Base-by-base conservation (phyloP, 495 filamentous ascomycete species). In the Talaromyces thailandensis region DNA sequence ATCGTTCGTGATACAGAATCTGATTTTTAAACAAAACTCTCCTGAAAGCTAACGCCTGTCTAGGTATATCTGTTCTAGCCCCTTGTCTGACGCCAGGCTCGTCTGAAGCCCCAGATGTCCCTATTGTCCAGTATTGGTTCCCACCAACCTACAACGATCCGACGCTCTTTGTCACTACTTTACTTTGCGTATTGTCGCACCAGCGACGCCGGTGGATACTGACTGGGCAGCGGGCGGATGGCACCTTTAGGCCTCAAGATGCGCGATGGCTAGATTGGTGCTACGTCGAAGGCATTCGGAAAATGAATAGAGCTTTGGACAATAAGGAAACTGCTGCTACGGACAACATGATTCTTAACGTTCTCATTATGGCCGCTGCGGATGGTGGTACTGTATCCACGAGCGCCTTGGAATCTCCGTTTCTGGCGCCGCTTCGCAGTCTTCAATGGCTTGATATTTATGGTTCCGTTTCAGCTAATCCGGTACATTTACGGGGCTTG, bases 361-460 rank as follows among this genome's bases (percentile, higher is more conserved):
- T 79, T 0, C 70, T 77, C 18, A 75, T 74, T 55, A 74, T 79
- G 75, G 73, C 58, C 9, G 58, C 35, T 11, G 65, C 70, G 16
- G 62, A 61, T 18, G 52, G 57, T 6, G 9, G 21, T 40, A n/a
- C 63, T 63, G 37, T 45, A 11, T 45, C 58, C 9, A 43, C 18
- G 14, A 7, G 62, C 32, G 6, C 56, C 66, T 61, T 62, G 59
- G 24, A 65, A 31, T 16, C 66, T 1, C 74, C 76, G 8, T 77
- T 77, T 28, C 66, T 67, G 23, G 67, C 75, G 1, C 76, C 76
- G 0, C 68, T 78, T 60, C 75, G 69, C 56, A 70, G 70, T 7
- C 60, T 79, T 29, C 76, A 79, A 48, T 79, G 74, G 76, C 58
- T 79, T 6, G 73, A 74, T 63, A 69, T 78, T 16, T 79, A 78